Conservation (phyloP, 768 basidiomycete species). For the Naematelia aurantialba region DNA sequence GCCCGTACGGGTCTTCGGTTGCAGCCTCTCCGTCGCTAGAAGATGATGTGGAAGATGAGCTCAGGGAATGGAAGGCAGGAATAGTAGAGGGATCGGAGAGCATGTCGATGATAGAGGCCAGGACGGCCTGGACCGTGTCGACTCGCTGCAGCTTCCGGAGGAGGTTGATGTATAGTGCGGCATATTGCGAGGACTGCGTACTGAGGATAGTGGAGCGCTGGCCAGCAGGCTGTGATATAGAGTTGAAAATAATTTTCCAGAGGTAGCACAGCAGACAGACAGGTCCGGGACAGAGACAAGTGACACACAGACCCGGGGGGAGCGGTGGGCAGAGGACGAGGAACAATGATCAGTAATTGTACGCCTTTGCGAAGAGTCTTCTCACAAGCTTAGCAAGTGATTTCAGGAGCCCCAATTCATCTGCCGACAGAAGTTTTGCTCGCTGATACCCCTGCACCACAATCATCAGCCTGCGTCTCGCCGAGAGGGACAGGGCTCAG, state of each 20-base stretch:
- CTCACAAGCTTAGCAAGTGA: constrained; percentile 74
- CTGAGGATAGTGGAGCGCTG: constrained; percentile 65
- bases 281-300: not conserved
- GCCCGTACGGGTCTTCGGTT: constrained; percentile 32
- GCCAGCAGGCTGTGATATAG: constrained; percentile 24
- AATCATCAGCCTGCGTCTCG: not conserved
- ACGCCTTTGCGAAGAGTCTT: constrained; percentile 38
- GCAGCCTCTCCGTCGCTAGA: not conserved
- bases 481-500: not conserved
- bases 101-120: constrained; percentile 78
- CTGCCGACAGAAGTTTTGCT: constrained; percentile 78
- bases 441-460: constrained; percentile 79
- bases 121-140: constrained; percentile 69
- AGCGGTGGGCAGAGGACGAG: not conserved
- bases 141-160: constrained; percentile 80
- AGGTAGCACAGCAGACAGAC: not conserved
- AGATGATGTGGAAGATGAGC: constrained; percentile 20
- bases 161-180: constrained; percentile 80
- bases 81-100: constrained; percentile 44
- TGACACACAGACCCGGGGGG: too few relatives aligned
- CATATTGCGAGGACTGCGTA: constrained; percentile 78
- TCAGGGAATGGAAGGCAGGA: constrained; percentile 43
- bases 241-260: not conserved
- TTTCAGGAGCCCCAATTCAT: constrained; percentile 84
- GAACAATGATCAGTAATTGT: too few relatives aligned